These are phyloP conservation scores for Mycena amicta DNA, from an alignment of 768 basidiomycete genomes.

Conservation along the genomic window DNA sequence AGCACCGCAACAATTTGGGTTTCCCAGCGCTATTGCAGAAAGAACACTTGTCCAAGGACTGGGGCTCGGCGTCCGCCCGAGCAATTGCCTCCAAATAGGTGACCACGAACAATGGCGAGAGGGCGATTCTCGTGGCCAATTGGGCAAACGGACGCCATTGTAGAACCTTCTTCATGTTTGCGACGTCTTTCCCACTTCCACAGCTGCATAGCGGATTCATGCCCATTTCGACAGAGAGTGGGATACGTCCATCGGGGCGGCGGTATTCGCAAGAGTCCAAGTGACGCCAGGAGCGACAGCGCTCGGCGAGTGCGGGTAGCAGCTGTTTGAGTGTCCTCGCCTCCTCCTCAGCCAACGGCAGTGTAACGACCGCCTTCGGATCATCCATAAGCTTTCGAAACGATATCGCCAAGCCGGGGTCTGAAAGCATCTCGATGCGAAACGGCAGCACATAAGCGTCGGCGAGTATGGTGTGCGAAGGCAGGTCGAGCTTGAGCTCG, in stretches of 20 bases:
- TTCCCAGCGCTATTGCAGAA: conserved; percentile 33
- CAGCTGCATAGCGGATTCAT: conserved; percentile 32
- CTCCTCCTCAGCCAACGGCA: conserved; percentile 21
- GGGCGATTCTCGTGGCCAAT: conserved; percentile 31
- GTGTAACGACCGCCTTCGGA: conserved; percentile 24
- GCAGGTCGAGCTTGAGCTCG: conserved; percentile 27
- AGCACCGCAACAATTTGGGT: conserved; percentile 28
- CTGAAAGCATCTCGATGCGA: not conserved
- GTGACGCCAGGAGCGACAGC: conserved; percentile 32
- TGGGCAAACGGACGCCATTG: conserved; percentile 29
- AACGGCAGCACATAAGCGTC: conserved; percentile 27
- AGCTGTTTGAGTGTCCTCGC: conserved; percentile 33
- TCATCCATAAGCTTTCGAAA: conserved; percentile 23
- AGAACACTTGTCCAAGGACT: conserved; percentile 24
- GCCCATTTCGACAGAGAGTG: conserved; percentile 27
- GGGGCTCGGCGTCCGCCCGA: conserved; percentile 3
- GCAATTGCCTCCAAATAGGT: conserved; percentile 48
- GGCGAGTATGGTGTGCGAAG: conserved; percentile 27
- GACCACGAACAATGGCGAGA: conserved; percentile 48
- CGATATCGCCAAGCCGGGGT: not conserved
- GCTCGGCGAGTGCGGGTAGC: conserved; percentile 33
- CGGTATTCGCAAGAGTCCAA: conserved; percentile 29
- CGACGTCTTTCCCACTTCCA: conserved; percentile 30
- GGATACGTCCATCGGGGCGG: conserved; percentile 11
- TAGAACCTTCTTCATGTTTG: conserved; percentile 19